Evolutionary conservation across 768 basidiomycete species (phyloP).

Genomic region (Neoboletus subvelutipes): DNA sequence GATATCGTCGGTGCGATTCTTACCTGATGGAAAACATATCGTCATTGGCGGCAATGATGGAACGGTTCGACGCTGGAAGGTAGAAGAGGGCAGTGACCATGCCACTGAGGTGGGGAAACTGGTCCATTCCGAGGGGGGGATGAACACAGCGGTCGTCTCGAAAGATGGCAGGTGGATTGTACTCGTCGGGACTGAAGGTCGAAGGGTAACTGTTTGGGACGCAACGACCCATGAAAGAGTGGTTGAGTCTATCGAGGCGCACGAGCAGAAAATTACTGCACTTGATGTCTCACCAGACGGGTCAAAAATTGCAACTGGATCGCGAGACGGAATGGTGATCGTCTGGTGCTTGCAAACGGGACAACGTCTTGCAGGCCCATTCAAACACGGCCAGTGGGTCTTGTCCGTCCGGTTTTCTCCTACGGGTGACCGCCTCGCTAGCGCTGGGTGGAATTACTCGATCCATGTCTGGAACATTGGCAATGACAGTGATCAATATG

Average conservation of each 20-base stretch:
- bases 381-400: slow-evolving; percentile 11
- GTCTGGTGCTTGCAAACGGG: slow-evolving; percentile 24
- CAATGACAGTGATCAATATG: not conserved
- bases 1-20: slow-evolving; percentile 12
- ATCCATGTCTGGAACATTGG: slow-evolving; percentile 11
- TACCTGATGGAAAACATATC: slow-evolving; percentile 10
- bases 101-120: not conserved
- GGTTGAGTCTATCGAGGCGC: slow-evolving; percentile 9
- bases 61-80: slow-evolving; percentile 7
- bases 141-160: slow-evolving; percentile 4
- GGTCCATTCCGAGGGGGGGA: not conserved
- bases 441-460: not conserved
- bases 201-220: slow-evolving; percentile 11
- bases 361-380: slow-evolving; percentile 13
- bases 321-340: slow-evolving; percentile 19
- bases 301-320: slow-evolving; percentile 23
- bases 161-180: slow-evolving; percentile 19
- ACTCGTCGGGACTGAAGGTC: not conserved
- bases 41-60: slow-evolving; percentile 5
- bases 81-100: not conserved
- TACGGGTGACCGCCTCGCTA: slow-evolving; percentile 19
- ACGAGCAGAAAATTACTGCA: slow-evolving; percentile 15
- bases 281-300: slow-evolving; percentile 23
- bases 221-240: slow-evolving; percentile 3
- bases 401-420: slow-evolving; percentile 24